These are phyloP conservation scores for Hawksworthiomyces lignivorus DNA, from an alignment of 2,329 filamentous ascomycete genomes.

Conservation along the genomic window DNA sequence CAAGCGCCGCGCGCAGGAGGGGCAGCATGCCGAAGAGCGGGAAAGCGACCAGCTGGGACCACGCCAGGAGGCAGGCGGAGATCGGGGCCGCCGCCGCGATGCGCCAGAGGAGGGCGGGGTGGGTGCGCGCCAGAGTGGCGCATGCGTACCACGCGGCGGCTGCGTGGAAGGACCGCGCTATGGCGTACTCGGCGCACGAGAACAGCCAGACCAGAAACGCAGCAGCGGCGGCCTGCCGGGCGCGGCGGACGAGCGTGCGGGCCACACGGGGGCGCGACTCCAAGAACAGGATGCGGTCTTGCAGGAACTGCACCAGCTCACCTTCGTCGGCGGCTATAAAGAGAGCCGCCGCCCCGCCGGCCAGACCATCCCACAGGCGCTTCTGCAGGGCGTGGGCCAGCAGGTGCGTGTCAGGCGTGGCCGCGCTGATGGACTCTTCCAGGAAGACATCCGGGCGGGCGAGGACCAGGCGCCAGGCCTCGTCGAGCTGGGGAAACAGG, in stretches of 20 bases:
- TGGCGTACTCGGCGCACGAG: conserved; percentile 22
- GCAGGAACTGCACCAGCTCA: too few species aligned
- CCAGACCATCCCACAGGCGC: conserved; percentile 12
- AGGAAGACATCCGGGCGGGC: conserved; percentile 29
- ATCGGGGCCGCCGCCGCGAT: conserved; percentile 10
- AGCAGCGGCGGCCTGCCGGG: conserved; percentile 7
- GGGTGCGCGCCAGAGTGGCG: conserved; percentile 11
- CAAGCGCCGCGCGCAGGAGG: conserved; percentile 5
- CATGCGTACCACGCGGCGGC: conserved; percentile 20
- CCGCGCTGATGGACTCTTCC: conserved; percentile 17
- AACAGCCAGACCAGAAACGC: conserved; percentile 21
- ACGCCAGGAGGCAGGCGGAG: conserved; percentile 8
- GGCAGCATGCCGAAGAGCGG: conserved; percentile 12
- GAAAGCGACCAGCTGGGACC: conserved; percentile 12
- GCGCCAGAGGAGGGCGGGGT: conserved; percentile 6
- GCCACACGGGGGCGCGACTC: too few species aligned
- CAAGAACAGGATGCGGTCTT: too few species aligned
- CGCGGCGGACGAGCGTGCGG: conserved; percentile 1
- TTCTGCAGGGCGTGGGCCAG: conserved; percentile 11
- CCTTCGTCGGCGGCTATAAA: conserved; percentile 5
- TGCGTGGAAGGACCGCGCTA: conserved; percentile 21
- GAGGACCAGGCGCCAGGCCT: conserved; percentile 28
- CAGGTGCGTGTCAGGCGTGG: conserved; percentile 9
- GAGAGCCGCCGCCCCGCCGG: conserved; percentile 7
- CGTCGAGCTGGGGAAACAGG: conserved; percentile 23